These are phyloP conservation scores for Alnus rubra DNA, from an alignment of 306 rosid genomes.

Conservation along the genomic window DNA sequence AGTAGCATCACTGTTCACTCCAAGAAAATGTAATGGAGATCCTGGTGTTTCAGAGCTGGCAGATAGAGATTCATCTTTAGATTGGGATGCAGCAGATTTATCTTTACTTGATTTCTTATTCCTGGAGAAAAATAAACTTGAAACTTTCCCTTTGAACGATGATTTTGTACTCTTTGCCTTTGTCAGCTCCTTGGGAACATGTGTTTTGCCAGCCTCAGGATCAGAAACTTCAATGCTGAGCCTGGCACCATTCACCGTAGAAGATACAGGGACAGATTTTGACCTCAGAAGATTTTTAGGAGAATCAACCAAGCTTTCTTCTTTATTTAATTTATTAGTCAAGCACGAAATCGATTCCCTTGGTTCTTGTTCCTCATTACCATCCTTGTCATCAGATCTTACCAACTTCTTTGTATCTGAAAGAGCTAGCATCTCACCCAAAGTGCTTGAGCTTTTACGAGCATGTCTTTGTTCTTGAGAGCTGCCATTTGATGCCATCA, in stretches of 20 bases:
- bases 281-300: slow-evolving; percentile 73
- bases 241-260: slow-evolving; percentile 43
- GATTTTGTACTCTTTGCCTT: slow-evolving; percentile 68
- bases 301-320: slow-evolving; percentile 34
- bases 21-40: slow-evolving; percentile 33
- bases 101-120: slow-evolving; percentile 68
- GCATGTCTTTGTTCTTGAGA: slow-evolving; percentile 58
- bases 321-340: slow-evolving; percentile 44
- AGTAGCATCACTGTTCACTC: slow-evolving; percentile 42
- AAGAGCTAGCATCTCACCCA: slow-evolving; percentile 96
- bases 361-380: slow-evolving; percentile 48
- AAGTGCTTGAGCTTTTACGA: slow-evolving; percentile 67
- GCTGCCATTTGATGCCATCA: slow-evolving; percentile 59
- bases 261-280: slow-evolving; percentile 68
- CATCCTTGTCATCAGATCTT: slow-evolving; percentile 39
- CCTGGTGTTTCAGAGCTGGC: slow-evolving; percentile 39
- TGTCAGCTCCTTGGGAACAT: slow-evolving; percentile 45
- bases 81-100: slow-evolving; percentile 47
- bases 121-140: slow-evolving; percentile 82
- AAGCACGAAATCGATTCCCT: slow-evolving; percentile 48
- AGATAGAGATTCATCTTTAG: slow-evolving; percentile 40
- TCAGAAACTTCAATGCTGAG: slow-evolving; percentile 50
- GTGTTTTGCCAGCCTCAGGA: slow-evolving; percentile 33
- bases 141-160: slow-evolving; percentile 82
- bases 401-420: slow-evolving; percentile 57